Percentiles rank a stretch among this genome's conserved stretches.
Evolutionary conservation across 2,329 filamentous ascomycete genomes (phyloP).

Genomic region (Aspergillus sp.): DNA sequence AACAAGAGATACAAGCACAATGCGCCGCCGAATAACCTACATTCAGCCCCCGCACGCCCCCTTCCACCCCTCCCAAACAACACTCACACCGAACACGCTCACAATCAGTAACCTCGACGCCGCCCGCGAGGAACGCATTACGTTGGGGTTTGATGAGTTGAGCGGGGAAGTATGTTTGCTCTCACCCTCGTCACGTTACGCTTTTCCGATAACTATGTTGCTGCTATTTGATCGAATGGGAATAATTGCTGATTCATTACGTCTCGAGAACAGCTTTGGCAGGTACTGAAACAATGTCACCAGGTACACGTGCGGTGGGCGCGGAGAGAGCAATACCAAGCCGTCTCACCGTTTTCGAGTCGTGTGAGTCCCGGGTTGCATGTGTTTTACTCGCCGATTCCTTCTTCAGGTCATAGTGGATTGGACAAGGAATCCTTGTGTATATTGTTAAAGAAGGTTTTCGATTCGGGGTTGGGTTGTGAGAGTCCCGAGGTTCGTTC

Average conservation of each 20-base stretch:
- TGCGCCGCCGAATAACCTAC: slow-evolving; percentile 68
- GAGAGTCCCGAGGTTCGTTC: slow-evolving; percentile 50
- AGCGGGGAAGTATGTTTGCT: slow-evolving; percentile 61
- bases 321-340: slow-evolving; percentile 60
- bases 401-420: slow-evolving; percentile 22
- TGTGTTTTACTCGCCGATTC: slow-evolving; percentile 69
- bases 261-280: slow-evolving; percentile 54
- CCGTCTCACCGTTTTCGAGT: slow-evolving; percentile 72
- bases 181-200: neutral
- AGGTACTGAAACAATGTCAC: slow-evolving; percentile 66
- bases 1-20: slow-evolving; percentile 20
- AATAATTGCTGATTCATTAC: neutral
- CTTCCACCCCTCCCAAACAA: slow-evolving; percentile 67
- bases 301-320: slow-evolving; percentile 82
- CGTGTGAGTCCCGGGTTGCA: slow-evolving; percentile 81
- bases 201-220: neutral
- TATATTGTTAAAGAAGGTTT: slow-evolving; percentile 59
- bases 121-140: slow-evolving; percentile 78
- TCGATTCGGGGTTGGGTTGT: slow-evolving; percentile 63
- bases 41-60: slow-evolving; percentile 67
- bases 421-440: slow-evolving; percentile 58
- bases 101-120: slow-evolving; percentile 66
- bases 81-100: slow-evolving; percentile 59
- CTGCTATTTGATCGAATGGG: neutral
- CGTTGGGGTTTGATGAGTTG: slow-evolving; percentile 73